Evolutionary conservation across 306 rosid genomes (phyloP).

Genomic region (Gastrolobium villosum): DNA sequence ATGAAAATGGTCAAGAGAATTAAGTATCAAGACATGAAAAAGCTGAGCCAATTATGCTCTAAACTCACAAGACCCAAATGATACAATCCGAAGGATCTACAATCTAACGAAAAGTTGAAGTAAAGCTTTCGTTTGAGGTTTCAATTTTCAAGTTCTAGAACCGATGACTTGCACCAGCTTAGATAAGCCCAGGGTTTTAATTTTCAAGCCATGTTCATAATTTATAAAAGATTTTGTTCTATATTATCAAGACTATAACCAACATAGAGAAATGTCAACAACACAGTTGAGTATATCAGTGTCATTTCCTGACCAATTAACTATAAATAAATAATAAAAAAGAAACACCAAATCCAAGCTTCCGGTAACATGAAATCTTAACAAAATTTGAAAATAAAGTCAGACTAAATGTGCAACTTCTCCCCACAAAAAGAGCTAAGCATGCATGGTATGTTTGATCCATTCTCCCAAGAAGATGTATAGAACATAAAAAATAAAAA

Average conservation of each 20-base stretch:
- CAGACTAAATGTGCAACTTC: constrained; percentile 42
- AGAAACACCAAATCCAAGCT: background rate
- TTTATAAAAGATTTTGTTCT: background rate
- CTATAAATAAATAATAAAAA: background rate
- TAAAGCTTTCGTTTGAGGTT: too few species aligned
- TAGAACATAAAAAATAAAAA: constrained; percentile 56
- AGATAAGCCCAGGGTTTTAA: too few species aligned
- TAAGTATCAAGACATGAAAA: too few species aligned
- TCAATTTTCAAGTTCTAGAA: too few species aligned
- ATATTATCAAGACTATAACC: background rate
- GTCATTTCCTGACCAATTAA: background rate
- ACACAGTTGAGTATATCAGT: background rate
- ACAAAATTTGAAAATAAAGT: constrained; percentile 56
- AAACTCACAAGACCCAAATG: too few species aligned
- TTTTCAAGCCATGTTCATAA: too few species aligned
- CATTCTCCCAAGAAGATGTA: constrained; percentile 56
- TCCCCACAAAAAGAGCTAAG: constrained; percentile 43
- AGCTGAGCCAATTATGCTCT: too few species aligned
- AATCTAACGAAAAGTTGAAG: too few species aligned
- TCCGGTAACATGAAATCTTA: constrained; percentile 38
- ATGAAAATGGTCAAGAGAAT: too few species aligned
- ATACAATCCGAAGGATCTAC: too few species aligned
- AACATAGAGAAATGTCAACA: background rate
- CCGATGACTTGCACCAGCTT: too few species aligned
- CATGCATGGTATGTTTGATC: constrained; percentile 54